Conservation (phyloP, 768 basidiomycete species). For the Psilocybe subaeruginosa region DNA sequence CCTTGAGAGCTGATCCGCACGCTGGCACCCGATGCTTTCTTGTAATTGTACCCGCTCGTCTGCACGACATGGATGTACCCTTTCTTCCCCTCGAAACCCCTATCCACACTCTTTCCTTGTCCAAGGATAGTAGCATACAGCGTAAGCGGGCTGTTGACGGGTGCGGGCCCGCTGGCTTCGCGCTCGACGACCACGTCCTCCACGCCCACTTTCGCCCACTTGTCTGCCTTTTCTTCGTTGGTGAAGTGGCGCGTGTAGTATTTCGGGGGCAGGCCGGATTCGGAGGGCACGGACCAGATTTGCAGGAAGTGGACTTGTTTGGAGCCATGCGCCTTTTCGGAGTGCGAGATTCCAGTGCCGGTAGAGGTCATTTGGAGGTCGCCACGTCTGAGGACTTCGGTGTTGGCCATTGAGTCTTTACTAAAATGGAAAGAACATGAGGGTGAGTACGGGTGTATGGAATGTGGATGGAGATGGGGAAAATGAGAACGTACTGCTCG, state of each 20-base stretch:
- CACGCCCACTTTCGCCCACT: conserved; percentile 63
- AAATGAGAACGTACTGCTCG: conserved; percentile 64
- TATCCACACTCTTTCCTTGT: conserved; percentile 52
- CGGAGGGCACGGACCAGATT: conserved; percentile 52
- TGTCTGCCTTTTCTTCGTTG: conserved; percentile 80
- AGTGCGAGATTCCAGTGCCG: conserved; percentile 90
- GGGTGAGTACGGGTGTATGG: neutral
- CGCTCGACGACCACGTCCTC: conserved; percentile 62
- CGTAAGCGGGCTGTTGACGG: conserved; percentile 69
- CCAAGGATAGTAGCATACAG: conserved; percentile 80
- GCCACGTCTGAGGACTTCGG: conserved; percentile 86
- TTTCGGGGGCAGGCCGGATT: conserved; percentile 59
- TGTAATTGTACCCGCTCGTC: conserved; percentile 77
- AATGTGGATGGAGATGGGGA: neutral
- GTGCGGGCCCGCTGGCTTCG: conserved; percentile 79
- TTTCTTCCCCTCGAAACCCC: conserved; percentile 56
- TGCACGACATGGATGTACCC: conserved; percentile 89
- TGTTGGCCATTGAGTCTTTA: conserved; percentile 91
- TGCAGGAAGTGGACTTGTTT: conserved; percentile 54
- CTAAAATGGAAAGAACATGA: conserved; percentile 35
- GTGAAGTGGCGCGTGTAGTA: conserved; percentile 90
- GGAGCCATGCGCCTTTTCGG: conserved; percentile 50
- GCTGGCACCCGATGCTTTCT: conserved; percentile 55
- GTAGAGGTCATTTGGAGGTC: conserved; percentile 91
- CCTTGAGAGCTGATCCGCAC: conserved; percentile 48